Evolutionary conservation across 2,329 filamentous ascomycete genomes (phyloP), one percentile per base, ranked within the genome.

Genomic region (Penicillium sp.): DNA sequence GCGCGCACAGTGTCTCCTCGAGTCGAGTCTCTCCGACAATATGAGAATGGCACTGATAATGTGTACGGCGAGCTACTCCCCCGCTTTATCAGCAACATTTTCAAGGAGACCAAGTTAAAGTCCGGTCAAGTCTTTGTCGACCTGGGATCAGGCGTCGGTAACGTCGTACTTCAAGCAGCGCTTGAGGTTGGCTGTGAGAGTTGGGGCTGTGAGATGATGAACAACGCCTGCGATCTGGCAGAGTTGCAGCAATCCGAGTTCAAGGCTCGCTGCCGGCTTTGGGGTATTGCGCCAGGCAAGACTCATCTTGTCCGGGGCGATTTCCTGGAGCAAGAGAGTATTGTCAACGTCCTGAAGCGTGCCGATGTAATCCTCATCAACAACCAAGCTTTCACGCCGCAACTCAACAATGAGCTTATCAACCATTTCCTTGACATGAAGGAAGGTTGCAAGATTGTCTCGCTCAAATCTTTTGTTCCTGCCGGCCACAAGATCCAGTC

Each of bases 291-390:
- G 18, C 84, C 90, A 2, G 94, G 94, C 58, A 81, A 84, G 56
- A 89, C 94, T n/a, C 83, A 86, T 57, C 84, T 99, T 6, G 84
- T 93, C 59, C 81, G 87, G 42, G 94, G 91, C 9, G 90, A 96
- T 70, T 97, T 99, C 68, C 85, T 92, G 9, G 85, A 86, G 61
- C 89, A 89, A 63, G 72, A 82, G 15, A 80, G 81, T 55, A 90
- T 97, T 47, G 81, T 87, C 56, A 82, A 85, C 23, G 87, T 87
- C 7, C 81, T 99, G 48, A 88, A 89, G 72, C 85, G 87, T 52
- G 93, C 94, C 1, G 94, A 99, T 70, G 92, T 97, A n/a, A 85
- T 99, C 18, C 83, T 99, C 25, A 93, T 97, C 66, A 99, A 99
- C 79, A 99, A 99, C 76, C 92, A 97, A 75, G 94, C 92, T 2